Conservation (phyloP, 1,139 yeast species). For the Blastobotrys aristatus region DNA sequence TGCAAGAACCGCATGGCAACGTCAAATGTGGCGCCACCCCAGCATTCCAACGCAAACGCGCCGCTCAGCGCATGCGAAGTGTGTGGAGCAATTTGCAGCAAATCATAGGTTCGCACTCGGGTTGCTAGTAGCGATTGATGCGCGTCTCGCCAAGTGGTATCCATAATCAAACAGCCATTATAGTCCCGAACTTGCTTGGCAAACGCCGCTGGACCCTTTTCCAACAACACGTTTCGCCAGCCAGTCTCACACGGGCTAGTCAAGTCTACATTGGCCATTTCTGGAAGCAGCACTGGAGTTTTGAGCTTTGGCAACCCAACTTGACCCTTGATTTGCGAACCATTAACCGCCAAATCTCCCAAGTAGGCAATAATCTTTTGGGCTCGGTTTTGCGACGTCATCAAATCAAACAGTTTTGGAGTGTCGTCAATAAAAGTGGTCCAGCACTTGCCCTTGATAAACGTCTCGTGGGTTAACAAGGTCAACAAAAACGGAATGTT, state of each 20-base stretch:
- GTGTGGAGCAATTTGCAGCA: constrained; percentile 85
- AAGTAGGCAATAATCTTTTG: constrained; percentile 83
- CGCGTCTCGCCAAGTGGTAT: constrained; percentile 99
- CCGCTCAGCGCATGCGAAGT: constrained; percentile 88
- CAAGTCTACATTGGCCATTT: constrained; percentile 52
- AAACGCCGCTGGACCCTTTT: constrained; percentile 82
- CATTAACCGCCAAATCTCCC: constrained; percentile 92
- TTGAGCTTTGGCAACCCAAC: constrained; percentile 80
- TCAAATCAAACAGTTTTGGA: constrained; percentile 92
- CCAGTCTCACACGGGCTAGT: constrained; percentile 62
- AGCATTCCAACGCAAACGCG: constrained; percentile 94
- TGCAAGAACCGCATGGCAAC: constrained; percentile 97
- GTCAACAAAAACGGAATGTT: constrained; percentile 95
- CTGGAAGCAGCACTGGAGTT: constrained; percentile 72
- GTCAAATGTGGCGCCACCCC: constrained; percentile 99
- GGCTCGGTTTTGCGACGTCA: constrained; percentile 93
- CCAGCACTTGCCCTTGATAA: constrained; percentile 88
- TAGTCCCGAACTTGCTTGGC: constrained; percentile 80
- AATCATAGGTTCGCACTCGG: constrained; percentile 90
- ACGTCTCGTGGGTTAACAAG: constrained; percentile 86
- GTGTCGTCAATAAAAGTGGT: constrained; percentile 98
- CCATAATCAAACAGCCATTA: constrained; percentile 89
- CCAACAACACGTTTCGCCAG: constrained; percentile 84
- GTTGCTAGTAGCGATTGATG: constrained; percentile 98
- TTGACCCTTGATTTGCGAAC: constrained; percentile 93